Evolutionary conservation across 1,139 yeast genomes (phyloP).

Genomic region (Scheffersomyces stambukii): DNA sequence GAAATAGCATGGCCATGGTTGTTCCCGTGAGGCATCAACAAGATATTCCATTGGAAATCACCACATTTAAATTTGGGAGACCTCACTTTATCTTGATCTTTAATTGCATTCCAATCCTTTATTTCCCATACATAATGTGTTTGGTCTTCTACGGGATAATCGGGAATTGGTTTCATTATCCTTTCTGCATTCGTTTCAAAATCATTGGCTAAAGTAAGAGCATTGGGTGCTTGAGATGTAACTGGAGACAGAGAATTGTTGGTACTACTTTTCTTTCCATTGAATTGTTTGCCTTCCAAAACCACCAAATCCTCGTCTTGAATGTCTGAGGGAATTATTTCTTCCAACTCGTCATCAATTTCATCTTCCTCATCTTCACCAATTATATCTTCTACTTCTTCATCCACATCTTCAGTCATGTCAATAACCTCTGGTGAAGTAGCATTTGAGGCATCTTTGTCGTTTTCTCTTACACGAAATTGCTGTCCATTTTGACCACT

Average conservation of each 20-base stretch:
- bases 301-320: too few relatives aligned
- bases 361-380: constrained; percentile 5
- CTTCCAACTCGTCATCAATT: constrained; percentile 2
- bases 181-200: constrained; percentile 24
- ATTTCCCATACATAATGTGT: constrained; percentile 71
- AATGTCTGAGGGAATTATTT: too few relatives aligned
- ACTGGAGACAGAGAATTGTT: too few relatives aligned
- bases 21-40: constrained; percentile 77
- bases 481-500: too few relatives aligned
- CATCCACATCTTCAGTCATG: constrained; percentile 8
- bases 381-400: constrained; percentile 5
- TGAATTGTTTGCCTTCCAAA: too few relatives aligned
- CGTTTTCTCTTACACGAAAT: too few relatives aligned
- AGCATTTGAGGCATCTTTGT: too few relatives aligned
- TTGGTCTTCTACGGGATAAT: constrained; percentile 38
- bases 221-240: too few relatives aligned
- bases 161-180: constrained; percentile 41
- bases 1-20: constrained; percentile 48
- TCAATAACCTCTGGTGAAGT: constrained; percentile 10
- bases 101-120: constrained; percentile 49
- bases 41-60: constrained; percentile 66
- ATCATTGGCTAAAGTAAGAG: constrained; percentile 27
- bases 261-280: too few relatives aligned
- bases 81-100: constrained; percentile 50
- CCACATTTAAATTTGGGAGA: constrained; percentile 59